Evolutionary conservation across 345 rosid species (phyloP).

Genomic region (Syzygium jambos): DNA sequence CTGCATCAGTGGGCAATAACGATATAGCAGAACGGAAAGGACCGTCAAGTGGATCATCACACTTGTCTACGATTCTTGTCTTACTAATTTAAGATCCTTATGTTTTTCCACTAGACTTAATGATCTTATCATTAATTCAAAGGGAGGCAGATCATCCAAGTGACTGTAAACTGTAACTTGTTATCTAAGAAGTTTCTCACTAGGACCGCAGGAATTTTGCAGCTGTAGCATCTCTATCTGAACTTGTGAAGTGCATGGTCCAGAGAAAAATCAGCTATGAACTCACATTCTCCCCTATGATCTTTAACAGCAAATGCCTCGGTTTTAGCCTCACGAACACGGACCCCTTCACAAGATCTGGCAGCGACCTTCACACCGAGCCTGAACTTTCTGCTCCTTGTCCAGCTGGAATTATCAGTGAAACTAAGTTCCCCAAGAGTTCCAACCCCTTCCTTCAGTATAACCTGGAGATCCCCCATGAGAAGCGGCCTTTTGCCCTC

Average conservation of each 20-base stretch:
- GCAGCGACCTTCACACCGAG: conserved; percentile 65
- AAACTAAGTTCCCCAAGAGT: conserved; percentile 80
- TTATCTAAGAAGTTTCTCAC: not conserved
- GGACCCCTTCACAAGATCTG: conserved; percentile 41
- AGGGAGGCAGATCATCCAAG: not conserved
- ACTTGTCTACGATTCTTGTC: not conserved
- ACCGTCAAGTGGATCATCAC: not conserved
- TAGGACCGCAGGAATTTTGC: not conserved
- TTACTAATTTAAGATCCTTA: not conserved
- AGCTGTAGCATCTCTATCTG: not conserved
- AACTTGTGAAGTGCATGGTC: not conserved
- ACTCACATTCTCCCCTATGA: conserved; percentile 93
- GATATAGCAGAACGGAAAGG: not conserved
- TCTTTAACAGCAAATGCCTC: conserved; percentile 94
- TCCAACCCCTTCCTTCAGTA: conserved; percentile 80
- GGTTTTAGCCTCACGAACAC: conserved; percentile 78
- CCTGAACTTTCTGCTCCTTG: conserved; percentile 91
- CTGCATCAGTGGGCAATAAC: not conserved
- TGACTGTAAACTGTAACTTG: not conserved
- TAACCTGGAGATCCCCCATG: conserved; percentile 71
- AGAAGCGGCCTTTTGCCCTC: conserved; percentile 85
- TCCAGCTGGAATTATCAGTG: conserved; percentile 97
- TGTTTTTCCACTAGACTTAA: not conserved
- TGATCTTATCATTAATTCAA: not conserved
- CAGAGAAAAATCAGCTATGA: not conserved